phyloP scores from a whole-genome alignment of 345 rosid species.

The Fremontodendron californicum region DNA sequence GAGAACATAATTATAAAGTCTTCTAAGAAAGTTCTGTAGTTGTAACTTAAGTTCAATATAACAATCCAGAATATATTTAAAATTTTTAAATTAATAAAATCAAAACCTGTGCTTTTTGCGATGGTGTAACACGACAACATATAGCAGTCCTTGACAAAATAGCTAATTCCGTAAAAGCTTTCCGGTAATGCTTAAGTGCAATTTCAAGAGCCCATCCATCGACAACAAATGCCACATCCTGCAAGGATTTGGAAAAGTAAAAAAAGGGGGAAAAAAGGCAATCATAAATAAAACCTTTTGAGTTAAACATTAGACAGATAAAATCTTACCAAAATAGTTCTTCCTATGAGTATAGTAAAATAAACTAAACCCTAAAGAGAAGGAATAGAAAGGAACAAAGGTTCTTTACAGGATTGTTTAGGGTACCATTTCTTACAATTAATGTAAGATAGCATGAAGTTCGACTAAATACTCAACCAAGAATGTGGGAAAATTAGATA shows the following conservation, averaged over 20 bases:
- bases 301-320: not conserved
- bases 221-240: constrained; percentile 95
- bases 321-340: not conserved
- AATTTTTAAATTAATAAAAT: not conserved
- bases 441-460: not conserved
- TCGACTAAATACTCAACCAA: not conserved
- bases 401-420: not conserved
- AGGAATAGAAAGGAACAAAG: not conserved
- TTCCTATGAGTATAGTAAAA: not conserved
- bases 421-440: not conserved
- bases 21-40: not conserved
- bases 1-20: not conserved
- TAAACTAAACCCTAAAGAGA: not conserved
- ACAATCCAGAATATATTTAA: constrained; percentile 1
- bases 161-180: constrained; percentile 90
- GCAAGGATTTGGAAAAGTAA: constrained; percentile 10
- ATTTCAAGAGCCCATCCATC: constrained; percentile 99
- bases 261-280: not conserved
- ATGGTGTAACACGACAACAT: constrained; percentile 97
- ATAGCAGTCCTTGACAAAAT: constrained; percentile 94
- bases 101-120: constrained; percentile 94
- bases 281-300: not conserved
- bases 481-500: not conserved
- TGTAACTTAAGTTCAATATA: not conserved
- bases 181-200: constrained; percentile 70